Percentiles rank a stretch among this genome's conserved stretches.
Evolutionary conservation across 495 filamentous ascomycete species (phyloP).

Genomic region (Entonaema liquescens): DNA sequence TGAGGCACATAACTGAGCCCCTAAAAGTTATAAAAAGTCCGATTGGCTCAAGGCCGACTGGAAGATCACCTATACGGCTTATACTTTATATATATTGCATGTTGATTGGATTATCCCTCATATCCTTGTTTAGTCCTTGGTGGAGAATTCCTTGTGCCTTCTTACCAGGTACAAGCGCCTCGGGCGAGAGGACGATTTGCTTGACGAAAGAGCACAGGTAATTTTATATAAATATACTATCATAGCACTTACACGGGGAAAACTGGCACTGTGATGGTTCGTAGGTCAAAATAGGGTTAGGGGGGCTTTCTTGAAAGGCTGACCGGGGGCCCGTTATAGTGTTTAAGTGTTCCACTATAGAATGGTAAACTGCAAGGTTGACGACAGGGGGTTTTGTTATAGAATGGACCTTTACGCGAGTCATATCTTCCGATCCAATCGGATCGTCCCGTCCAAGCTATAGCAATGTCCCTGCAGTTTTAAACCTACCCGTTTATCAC

Average conservation of each 20-base stretch:
- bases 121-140: neutral
- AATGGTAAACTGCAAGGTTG: neutral
- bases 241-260: neutral
- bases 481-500: neutral
- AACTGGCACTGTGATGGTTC: neutral
- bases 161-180: neutral
- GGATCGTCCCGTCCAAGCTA: slow-evolving; percentile 4
- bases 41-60: neutral
- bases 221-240: neutral
- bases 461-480: neutral
- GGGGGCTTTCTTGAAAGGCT: neutral
- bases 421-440: slow-evolving; percentile 10
- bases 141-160: neutral
- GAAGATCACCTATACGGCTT: neutral
- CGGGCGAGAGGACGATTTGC: neutral
- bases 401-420: neutral
- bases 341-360: neutral
- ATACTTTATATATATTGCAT: neutral
- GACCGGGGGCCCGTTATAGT: neutral
- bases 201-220: neutral
- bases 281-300: neutral
- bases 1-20: neutral
- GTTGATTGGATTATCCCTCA: neutral
- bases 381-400: neutral
- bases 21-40: neutral